phyloP scores from a whole-genome alignment of 768 basidiomycete species.

The Trametes sanguinea region DNA sequence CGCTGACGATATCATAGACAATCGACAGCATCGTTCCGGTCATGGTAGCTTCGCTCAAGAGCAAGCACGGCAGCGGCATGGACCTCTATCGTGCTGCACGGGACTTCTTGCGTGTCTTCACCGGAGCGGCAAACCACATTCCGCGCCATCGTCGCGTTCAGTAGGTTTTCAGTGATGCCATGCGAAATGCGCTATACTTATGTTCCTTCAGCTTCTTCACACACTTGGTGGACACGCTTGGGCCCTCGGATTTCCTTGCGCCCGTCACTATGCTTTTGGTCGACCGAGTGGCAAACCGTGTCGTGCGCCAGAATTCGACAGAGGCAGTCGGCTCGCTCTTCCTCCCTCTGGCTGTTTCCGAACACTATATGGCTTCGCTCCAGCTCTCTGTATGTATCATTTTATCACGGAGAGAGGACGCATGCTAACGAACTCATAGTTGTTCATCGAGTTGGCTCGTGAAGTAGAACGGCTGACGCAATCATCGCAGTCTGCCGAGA shows the following conservation, averaged over 20 bases:
- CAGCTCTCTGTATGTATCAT: conserved; percentile 53
- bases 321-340: conserved; percentile 62
- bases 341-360: conserved; percentile 67
- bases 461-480: conserved; percentile 61
- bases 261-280: conserved; percentile 84
- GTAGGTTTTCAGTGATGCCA: conserved; percentile 42
- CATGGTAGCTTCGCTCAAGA: conserved; percentile 79
- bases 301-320: conserved; percentile 59
- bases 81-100: conserved; percentile 69
- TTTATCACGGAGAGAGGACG: not conserved
- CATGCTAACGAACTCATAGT: conserved; percentile 39
- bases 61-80: conserved; percentile 51
- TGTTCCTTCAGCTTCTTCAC: conserved; percentile 70
- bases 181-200: not conserved
- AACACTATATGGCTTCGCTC: conserved; percentile 48
- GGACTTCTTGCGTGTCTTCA: conserved; percentile 88
- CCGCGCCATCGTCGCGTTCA: conserved; percentile 90
- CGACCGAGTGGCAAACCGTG: conserved; percentile 72
- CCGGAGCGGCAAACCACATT: conserved; percentile 88
- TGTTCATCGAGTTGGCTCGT: conserved; percentile 61
- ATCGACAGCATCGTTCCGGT: conserved; percentile 93
- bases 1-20: conserved; percentile 52
- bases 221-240: conserved; percentile 83
- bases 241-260: conserved; percentile 75
- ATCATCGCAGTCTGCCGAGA: conserved; percentile 39